Evolutionary conservation across 768 basidiomycete genomes (phyloP), one percentile per base, ranked within the genome.

Genomic region (Dacryopinax spathularia): DNA sequence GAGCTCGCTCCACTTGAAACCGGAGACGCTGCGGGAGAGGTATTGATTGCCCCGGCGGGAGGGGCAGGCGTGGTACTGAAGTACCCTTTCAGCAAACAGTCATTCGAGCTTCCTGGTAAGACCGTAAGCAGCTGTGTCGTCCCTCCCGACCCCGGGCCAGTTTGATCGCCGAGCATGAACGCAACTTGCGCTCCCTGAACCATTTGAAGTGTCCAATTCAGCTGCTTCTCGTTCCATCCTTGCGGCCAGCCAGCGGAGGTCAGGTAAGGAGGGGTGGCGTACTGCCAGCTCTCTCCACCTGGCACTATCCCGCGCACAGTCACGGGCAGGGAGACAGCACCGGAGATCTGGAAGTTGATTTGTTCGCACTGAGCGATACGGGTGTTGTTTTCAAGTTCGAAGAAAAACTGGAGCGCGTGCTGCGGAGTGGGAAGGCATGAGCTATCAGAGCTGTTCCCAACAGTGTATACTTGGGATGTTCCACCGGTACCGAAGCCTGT

Each of bases 391-490:
- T 56, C 44, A 10, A 66, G 62, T 37, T 63, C 63, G 44, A 67
- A 60, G 33, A 63, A 67, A 35, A 67, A 67, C 27, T 65, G 33
- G 27, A 64, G 66, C 16, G 65, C 31, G 34, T 44, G 37, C 5
- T 39, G 66, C 13, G 63, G n/a, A n/a, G 36, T 66, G 9, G 36
- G 36, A 10, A 68, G 60, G 84, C 80, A 34, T 2, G 63, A 61
- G 2, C 60, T 60, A 69, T 73, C 25, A 76, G 67, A 22, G 75
- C 70, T 64, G 81, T 74, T 16, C 18, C 77, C 81, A 20, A 69
- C 64, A 33, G 68, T 66, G 62, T 64, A 60, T 10, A 61, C 39
- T 33, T 39, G 44, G 56, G 69, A 33, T 71, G 69, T 66, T 20
- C 64, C 39, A 37, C 56, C 63, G 29, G 65, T 41, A 7, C 25